These are phyloP conservation scores for Syzygium grande DNA, from an alignment of 345 rosid species.

Conservation along the genomic window DNA sequence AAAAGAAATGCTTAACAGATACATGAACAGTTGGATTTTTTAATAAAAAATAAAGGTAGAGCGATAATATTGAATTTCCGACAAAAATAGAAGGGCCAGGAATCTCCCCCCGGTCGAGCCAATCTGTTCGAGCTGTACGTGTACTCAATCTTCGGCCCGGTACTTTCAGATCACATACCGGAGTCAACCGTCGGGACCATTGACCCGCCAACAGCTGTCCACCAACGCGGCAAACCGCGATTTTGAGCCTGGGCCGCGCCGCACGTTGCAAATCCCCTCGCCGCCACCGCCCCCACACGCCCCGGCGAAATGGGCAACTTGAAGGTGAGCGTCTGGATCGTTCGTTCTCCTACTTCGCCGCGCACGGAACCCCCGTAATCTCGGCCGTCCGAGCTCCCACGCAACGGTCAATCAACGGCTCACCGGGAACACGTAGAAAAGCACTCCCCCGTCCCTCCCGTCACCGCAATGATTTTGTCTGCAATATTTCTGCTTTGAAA, in stretches of 20 bases:
- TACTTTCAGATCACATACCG: neutral
- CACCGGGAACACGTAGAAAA: neutral
- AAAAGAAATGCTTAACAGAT: too few relatives aligned
- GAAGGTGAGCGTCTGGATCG: neutral
- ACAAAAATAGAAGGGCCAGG: too few relatives aligned
- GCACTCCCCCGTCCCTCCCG: neutral
- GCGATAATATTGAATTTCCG: too few relatives aligned
- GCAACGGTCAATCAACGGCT: neutral
- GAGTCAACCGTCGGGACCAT: neutral
- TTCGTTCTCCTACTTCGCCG: neutral
- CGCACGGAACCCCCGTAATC: neutral
- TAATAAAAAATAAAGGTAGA: too few relatives aligned
- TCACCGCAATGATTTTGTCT: neutral
- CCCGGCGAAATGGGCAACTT: neutral
- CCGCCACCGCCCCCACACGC: neutral
- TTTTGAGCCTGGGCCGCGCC: neutral
- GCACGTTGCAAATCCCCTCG: neutral
- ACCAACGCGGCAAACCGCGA: neutral
- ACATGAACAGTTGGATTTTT: too few relatives aligned
- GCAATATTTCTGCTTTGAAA: neutral
- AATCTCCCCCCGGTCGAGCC: neutral
- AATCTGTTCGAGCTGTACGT: too few relatives aligned
- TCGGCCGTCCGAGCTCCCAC: neutral
- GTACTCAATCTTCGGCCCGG: too few relatives aligned
- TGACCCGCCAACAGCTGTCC: neutral